Evolutionary conservation across 139 green algal genomes (phyloP), one percentile per base, ranked within the genome.

Genomic region (Ettlia oleoabundans): DNA sequence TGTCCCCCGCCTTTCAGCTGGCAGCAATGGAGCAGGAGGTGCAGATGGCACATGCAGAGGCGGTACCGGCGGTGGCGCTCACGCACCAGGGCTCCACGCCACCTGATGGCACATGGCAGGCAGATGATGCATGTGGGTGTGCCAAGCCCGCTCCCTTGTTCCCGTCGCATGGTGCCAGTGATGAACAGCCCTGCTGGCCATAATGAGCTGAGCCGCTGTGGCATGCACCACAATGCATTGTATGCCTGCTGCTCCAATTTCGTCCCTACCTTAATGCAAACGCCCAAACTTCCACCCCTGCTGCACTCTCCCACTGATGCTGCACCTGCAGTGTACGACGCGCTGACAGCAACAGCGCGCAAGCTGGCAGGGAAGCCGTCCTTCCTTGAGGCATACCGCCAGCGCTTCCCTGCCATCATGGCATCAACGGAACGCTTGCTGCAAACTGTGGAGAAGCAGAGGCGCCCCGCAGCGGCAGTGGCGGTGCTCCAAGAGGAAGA

Each of bases 11-110:
- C 58, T 81, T 81, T 30, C 75, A 81, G 58, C 55, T 81, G 75
- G 75, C 75, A 21, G 75, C 75, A 24, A 81, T 81, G 75, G 75
- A 81, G 26, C 75, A 81, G 58, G 75, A 81, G 75, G 58, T 81
- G 75, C 75, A 81, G 58, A 72, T 81, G 75, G 75, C 73, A 28
- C 73, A 80, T 37, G 73, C 73, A 26, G 58, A 35, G 2, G 53
- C 52, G 10, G 73, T 35, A 4, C 52, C 52, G 37, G 32, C 71
- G 2, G 18, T 24, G 35, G 42, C 58, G 71, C 47, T 22, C 6
- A 26, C 42, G 7, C 35, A 58, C 21, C 24, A 52, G 71, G 42
- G 18, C 43, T 4, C 55, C 51, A 53, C 72, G 33, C 52, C 73
- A 19, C 6, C 4, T 30, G 41, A n/a, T 13, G 68, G 26, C 1